Percentiles rank a stretch among this genome's conserved stretches.
phyloP scores from a whole-genome alignment of 2,329 filamentous ascomycete species.

The Ceratocystis ficicola region DNA sequence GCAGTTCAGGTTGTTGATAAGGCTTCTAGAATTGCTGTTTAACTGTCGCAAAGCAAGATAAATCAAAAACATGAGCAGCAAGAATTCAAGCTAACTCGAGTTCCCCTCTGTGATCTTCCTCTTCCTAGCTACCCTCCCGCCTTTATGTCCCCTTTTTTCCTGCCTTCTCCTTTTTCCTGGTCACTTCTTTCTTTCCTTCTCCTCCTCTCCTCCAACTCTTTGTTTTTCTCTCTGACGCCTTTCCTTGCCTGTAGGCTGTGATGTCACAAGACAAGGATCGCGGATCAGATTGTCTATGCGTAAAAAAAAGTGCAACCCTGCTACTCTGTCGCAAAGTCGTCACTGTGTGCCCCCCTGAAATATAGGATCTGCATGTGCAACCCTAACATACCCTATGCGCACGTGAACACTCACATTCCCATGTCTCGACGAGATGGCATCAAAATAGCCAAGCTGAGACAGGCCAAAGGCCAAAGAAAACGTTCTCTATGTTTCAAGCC shows the following conservation, averaged over 20 bases:
- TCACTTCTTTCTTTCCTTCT: background rate
- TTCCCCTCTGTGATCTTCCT: background rate
- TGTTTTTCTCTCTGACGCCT: background rate
- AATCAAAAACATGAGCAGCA: background rate
- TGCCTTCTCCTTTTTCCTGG: background rate
- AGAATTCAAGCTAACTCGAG: background rate
- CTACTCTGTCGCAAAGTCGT: background rate
- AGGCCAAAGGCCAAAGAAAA: background rate
- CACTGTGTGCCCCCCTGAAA: slow-evolving; percentile 4
- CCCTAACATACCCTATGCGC: slow-evolving; percentile 1
- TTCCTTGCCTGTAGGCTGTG: slow-evolving; percentile 2
- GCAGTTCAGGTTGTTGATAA: background rate
- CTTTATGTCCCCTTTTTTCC: background rate
- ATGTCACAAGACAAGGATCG: slow-evolving; percentile 6
- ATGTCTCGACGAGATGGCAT: background rate
- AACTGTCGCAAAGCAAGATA: background rate
- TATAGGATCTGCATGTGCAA: background rate
- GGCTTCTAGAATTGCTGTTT: background rate
- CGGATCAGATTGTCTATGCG: background rate
- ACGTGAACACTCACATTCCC: background rate
- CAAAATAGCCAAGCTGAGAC: background rate
- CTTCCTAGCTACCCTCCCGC: background rate
- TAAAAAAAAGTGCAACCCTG: background rate
- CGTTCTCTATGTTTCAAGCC: too few species aligned
- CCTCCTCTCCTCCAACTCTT: background rate